Evolutionary conservation across 805 yeast species (phyloP).

Genomic region (Torulaspora indica): DNA sequence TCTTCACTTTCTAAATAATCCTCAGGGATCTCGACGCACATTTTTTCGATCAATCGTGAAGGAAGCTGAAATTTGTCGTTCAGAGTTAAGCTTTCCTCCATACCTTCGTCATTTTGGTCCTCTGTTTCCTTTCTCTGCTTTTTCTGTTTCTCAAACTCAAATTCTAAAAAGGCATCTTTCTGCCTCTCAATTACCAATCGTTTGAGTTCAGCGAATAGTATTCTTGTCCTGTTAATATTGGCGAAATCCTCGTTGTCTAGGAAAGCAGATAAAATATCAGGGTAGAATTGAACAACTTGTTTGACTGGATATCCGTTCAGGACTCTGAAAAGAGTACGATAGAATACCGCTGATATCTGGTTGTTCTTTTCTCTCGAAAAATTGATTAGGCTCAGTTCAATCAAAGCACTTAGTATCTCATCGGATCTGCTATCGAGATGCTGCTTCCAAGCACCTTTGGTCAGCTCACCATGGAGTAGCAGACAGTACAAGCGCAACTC

Average conservation of each 20-base stretch:
- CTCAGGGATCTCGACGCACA: constrained; percentile 31
- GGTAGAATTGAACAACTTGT: constrained; percentile 34
- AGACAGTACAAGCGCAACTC: constrained; percentile 48
- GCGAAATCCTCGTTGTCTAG: constrained; percentile 11
- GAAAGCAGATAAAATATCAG: constrained; percentile 37
- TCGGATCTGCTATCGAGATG: constrained; percentile 30
- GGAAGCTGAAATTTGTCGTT: constrained; percentile 31
- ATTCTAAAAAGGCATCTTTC: constrained; percentile 58
- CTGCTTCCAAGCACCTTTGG: constrained; percentile 32
- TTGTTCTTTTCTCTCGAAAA: constrained; percentile 21
- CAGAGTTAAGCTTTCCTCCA: constrained; percentile 7
- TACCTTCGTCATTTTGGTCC: constrained; percentile 10
- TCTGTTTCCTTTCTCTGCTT: constrained; percentile 22
- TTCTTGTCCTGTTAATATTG: constrained; percentile 41
- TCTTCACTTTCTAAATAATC: constrained; percentile 42
- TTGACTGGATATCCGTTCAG: constrained; percentile 32
- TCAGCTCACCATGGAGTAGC: constrained; percentile 38
- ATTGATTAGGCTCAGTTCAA: constrained; percentile 41
- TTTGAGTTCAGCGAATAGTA: constrained; percentile 40
- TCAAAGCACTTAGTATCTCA: constrained; percentile 41
- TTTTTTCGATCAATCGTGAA: constrained; percentile 36
- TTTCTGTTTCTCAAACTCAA: constrained; percentile 47
- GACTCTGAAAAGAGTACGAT: constrained; percentile 37
- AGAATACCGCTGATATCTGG: constrained; percentile 37
- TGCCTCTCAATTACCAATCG: constrained; percentile 44